Conservation (phyloP, 495 filamentous ascomycete species). For the Aspergillus cristatus region DNA sequence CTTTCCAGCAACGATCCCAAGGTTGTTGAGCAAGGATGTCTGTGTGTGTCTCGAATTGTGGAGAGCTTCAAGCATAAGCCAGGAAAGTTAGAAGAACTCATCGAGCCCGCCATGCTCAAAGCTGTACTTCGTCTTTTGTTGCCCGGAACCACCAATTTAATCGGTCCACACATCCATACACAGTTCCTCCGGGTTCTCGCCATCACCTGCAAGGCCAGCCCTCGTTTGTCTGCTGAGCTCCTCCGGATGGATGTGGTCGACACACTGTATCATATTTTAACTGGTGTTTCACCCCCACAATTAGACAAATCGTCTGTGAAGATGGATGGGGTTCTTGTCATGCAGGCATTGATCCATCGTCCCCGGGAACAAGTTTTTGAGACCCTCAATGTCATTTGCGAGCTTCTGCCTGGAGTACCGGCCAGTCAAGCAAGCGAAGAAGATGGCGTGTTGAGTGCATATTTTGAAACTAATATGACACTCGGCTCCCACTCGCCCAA, state of each 20-base stretch:
- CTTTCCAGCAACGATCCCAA: slow-evolving; percentile 87
- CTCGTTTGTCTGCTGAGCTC: slow-evolving; percentile 75
- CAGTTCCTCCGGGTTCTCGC: slow-evolving; percentile 89
- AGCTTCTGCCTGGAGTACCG: slow-evolving; percentile 62
- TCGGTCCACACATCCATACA: slow-evolving; percentile 91
- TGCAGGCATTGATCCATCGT: slow-evolving; percentile 95
- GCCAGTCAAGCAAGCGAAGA: slow-evolving; percentile 31
- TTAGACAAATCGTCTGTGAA: slow-evolving; percentile 74
- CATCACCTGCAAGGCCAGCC: slow-evolving; percentile 80
- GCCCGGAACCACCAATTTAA: slow-evolving; percentile 91
- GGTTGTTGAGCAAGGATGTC: slow-evolving; percentile 91
- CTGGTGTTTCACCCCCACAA: slow-evolving; percentile 83
- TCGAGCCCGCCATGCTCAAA: slow-evolving; percentile 76
- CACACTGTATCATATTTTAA: slow-evolving; percentile 95
- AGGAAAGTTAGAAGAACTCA: slow-evolving; percentile 81
- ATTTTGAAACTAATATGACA: slow-evolving; percentile 27
- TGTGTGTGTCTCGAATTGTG: slow-evolving; percentile 93
- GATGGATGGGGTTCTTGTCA: slow-evolving; percentile 94
- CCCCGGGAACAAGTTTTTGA: slow-evolving; percentile 96
- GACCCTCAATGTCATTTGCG: slow-evolving; percentile 95
- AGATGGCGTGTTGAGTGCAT: slow-evolving; percentile 44
- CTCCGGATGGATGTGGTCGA: slow-evolving; percentile 97
- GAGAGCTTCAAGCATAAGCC: slow-evolving; percentile 90
- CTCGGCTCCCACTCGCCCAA: slow-evolving; percentile 28
- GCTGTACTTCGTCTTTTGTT: slow-evolving; percentile 84